Evolutionary conservation across 192 early-diverging fungal genomes (phyloP).

Genomic region (Spizellomyces punctatus): DNA sequence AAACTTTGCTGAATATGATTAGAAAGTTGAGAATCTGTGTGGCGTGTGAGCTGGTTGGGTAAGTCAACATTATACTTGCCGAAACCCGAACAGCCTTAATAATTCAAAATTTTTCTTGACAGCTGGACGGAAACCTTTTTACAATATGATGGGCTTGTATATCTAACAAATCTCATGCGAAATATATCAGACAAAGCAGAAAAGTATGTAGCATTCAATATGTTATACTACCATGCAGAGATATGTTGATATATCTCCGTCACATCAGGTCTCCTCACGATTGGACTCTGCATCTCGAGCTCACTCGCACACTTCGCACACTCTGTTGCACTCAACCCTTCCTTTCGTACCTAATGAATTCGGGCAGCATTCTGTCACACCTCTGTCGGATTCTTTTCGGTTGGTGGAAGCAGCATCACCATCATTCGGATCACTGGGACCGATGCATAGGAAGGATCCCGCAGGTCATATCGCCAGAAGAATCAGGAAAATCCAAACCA

Average conservation of each 20-base stretch:
- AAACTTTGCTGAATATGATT: not conserved
- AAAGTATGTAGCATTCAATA: not conserved
- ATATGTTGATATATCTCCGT: too few relatives aligned
- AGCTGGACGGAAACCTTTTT: constrained; percentile 18
- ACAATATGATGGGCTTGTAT: not conserved
- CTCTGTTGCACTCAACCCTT: not conserved
- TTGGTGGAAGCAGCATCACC: constrained; percentile 9
- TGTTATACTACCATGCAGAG: too few relatives aligned
- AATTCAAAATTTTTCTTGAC: not conserved
- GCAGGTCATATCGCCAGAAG: not conserved
- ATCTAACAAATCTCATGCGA: not conserved
- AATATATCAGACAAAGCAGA: constrained; percentile 2
- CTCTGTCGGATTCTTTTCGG: constrained; percentile 13
- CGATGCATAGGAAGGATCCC: constrained; percentile 1
- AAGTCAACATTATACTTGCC: not conserved
- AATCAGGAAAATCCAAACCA: not conserved
- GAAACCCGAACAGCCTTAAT: not conserved
- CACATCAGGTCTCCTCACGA: not conserved
- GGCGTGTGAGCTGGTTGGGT: constrained; percentile 3
- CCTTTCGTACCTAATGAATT: not conserved
- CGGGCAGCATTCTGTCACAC: not conserved
- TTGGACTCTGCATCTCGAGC: constrained; percentile 13
- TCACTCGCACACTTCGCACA: constrained; percentile 7
- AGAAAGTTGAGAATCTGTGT: not conserved
- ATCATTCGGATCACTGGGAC: constrained; percentile 7